Conservation (phyloP, 352 stramenopile species). For the Phytopythium ostracodes region DNA sequence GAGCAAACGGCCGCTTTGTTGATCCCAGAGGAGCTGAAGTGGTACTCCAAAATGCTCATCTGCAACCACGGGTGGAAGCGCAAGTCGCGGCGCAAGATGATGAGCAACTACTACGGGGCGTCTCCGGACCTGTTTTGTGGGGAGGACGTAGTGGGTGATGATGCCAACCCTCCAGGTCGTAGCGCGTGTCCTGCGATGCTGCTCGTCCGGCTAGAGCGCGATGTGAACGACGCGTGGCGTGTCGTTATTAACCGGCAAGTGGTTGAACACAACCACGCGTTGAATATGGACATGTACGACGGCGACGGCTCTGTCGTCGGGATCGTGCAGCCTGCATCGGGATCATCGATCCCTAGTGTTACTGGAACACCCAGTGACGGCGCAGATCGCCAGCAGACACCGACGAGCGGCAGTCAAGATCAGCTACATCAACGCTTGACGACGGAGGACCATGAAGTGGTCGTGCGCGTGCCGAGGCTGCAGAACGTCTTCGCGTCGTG, state of each 20-base stretch:
- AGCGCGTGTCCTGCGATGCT: conserved; percentile 58
- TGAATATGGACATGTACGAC: conserved; percentile 21
- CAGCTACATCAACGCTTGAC: not conserved
- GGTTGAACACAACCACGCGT: conserved; percentile 52
- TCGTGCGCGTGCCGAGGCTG: conserved; percentile 59
- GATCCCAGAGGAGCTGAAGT: conserved; percentile 53
- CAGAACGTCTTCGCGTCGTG: conserved; percentile 52
- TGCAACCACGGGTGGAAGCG: conserved; percentile 75
- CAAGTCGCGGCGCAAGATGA: conserved; percentile 42
- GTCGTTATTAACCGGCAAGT: conserved; percentile 72
- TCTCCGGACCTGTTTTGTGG: not conserved
- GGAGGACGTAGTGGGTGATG: not conserved
- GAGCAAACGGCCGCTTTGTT: conserved; percentile 24
- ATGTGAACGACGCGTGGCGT: conserved; percentile 55
- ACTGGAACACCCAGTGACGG: not conserved
- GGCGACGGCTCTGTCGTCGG: not conserved
- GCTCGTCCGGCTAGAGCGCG: conserved; percentile 59
- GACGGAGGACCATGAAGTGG: conserved; percentile 26
- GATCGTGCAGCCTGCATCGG: not conserved
- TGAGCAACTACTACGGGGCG: not conserved
- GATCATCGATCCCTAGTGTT: not conserved
- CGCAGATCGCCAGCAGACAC: not conserved
- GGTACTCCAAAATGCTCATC: conserved; percentile 78
- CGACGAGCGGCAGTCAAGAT: not conserved
- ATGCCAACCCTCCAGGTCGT: not conserved